These are phyloP conservation scores for Raffaelea ambrosiae DNA, from an alignment of 2,329 filamentous ascomycete species.

Conservation along the genomic window DNA sequence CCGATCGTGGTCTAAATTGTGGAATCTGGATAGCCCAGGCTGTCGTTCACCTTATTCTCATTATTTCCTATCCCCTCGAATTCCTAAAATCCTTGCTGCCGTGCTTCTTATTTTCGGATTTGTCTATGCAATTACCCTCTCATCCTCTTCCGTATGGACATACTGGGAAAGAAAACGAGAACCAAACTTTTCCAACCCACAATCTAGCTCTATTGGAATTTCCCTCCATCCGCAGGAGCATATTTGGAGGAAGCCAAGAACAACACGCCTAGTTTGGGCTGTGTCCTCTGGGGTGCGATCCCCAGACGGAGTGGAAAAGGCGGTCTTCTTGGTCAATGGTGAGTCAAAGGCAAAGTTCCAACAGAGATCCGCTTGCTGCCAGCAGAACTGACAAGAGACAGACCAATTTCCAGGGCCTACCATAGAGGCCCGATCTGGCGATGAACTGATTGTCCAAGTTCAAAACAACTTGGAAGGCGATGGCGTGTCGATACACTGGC, in stretches of 20 bases:
- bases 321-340: slow-evolving; percentile 4
- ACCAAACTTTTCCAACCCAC: too few relatives aligned
- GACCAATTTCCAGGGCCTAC: slow-evolving; percentile 35
- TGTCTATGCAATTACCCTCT: background rate
- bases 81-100: too few relatives aligned
- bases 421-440: slow-evolving; percentile 36
- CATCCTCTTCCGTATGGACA: background rate
- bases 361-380: background rate
- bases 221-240: background rate
- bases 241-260: background rate
- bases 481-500: slow-evolving; percentile 33
- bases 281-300: background rate
- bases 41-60: too few relatives aligned
- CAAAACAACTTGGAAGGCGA: slow-evolving; percentile 29
- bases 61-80: too few relatives aligned
- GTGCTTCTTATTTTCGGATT: background rate
- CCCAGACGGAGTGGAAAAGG: slow-evolving; percentile 2
- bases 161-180: background rate
- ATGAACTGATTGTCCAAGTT: slow-evolving; percentile 31
- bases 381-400: background rate
- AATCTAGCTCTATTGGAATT: background rate
- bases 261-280: background rate
- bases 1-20: too few relatives aligned
- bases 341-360: background rate
- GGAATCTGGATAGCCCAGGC: too few relatives aligned